Percentiles rank a stretch among this genome's conserved stretches.
phyloP scores from a whole-genome alignment of 352 stramenopile genomes.

The Globisporangium apiculatum region DNA sequence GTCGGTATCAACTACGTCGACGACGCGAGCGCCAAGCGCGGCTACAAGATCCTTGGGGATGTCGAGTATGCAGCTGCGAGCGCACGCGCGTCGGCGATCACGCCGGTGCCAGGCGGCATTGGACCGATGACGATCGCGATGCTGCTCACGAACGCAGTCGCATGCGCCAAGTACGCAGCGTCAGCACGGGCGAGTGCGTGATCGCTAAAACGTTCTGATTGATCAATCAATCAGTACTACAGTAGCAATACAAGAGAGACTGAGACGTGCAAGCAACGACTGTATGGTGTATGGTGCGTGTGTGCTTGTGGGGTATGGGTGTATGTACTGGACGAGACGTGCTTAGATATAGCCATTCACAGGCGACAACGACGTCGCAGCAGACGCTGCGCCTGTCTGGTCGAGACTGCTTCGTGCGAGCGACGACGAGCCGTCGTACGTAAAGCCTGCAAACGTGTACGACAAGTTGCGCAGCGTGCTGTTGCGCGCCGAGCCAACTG shows the following conservation, averaged over 20 bases:
- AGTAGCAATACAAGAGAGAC: slow-evolving; percentile 1
- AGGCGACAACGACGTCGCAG: slow-evolving; percentile 6
- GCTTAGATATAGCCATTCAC: slow-evolving; percentile 21
- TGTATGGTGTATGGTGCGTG: too few species aligned
- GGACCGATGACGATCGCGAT: slow-evolving; percentile 99
- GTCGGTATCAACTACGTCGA: slow-evolving; percentile 99
- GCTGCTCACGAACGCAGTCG: slow-evolving; percentile 84
- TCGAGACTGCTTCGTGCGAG: slow-evolving; percentile 37
- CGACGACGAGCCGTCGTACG: slow-evolving; percentile 64
- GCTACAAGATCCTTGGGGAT: slow-evolving; percentile 96
- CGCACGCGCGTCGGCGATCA: slow-evolving; percentile 91
- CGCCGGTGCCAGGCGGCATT: slow-evolving; percentile 94
- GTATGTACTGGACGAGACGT: too few species aligned
- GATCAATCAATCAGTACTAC: not conserved
- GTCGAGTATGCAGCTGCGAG: slow-evolving; percentile 91
- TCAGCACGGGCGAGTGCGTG: not conserved
- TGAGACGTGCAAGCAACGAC: too few species aligned
- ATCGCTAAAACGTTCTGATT: too few species aligned
- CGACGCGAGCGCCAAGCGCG: slow-evolving; percentile 47
- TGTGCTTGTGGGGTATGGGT: too few species aligned
- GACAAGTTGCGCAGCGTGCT: slow-evolving; percentile 73
- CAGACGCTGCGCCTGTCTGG: slow-evolving; percentile 9
- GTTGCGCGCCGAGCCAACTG: slow-evolving; percentile 38
- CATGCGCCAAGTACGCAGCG: slow-evolving; percentile 43
- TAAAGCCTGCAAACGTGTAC: slow-evolving; percentile 83